Conservation (phyloP, 2,329 filamentous ascomycete species). For the Pseudocercospora macadamiae region DNA sequence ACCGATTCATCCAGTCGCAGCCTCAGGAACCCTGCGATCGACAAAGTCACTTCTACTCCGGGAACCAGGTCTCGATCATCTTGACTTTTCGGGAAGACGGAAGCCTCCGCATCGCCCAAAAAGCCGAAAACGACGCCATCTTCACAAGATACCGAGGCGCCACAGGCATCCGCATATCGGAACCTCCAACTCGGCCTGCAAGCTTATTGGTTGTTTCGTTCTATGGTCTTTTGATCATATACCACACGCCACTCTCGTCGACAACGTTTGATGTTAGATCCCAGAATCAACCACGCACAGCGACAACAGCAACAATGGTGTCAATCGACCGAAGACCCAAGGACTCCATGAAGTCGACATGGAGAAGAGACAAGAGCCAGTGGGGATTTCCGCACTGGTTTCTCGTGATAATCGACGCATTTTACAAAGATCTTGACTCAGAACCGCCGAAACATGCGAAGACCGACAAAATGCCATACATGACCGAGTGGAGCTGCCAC, state of each 20-base stretch:
- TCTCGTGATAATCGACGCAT: slow-evolving; percentile 21
- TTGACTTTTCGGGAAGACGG: slow-evolving; percentile 3
- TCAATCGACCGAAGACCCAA: slow-evolving; percentile 20
- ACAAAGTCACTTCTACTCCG: slow-evolving; percentile 1
- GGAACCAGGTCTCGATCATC: background rate
- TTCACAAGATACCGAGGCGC: slow-evolving; percentile 10
- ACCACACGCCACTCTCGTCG: slow-evolving; percentile 4
- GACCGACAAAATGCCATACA: slow-evolving; percentile 44
- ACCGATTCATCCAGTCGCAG: slow-evolving; percentile 1
- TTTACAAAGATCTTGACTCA: slow-evolving; percentile 14
- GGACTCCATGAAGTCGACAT: slow-evolving; percentile 31
- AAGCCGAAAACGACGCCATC: slow-evolving; percentile 5
- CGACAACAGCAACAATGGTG: background rate
- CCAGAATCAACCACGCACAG: background rate
- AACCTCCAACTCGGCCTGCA: background rate
- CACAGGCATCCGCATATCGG: slow-evolving; percentile 8
- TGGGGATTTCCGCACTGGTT: slow-evolving; percentile 26
- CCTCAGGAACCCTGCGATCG: background rate
- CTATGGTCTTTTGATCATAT: slow-evolving; percentile 5
- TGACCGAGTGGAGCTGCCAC: slow-evolving; percentile 41
- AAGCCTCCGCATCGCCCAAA: background rate
- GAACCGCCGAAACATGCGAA: slow-evolving; percentile 24
- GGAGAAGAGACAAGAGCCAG: slow-evolving; percentile 25
- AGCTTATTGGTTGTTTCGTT: slow-evolving; percentile 5
- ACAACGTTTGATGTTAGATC: background rate